Percentiles rank a stretch among this genome's conserved stretches.
Evolutionary conservation across 371 early-diverging fungal genomes (phyloP).

Genomic region (Synchytrium microbalum): DNA sequence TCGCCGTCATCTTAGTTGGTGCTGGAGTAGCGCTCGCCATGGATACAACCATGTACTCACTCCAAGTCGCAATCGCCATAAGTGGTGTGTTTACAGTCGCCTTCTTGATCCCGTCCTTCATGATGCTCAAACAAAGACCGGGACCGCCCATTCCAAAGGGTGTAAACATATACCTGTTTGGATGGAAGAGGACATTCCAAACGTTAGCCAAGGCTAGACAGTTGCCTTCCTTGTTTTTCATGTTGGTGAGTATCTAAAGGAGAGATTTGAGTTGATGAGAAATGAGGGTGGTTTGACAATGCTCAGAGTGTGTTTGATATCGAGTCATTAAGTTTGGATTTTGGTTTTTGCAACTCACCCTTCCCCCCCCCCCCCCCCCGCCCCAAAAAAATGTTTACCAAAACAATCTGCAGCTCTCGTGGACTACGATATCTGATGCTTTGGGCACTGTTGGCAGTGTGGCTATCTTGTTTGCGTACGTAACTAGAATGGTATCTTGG

Average conservation of each 20-base stretch:
- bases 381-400: too few relatives aligned
- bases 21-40: not conserved
- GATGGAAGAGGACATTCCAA: not conserved
- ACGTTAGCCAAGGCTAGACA: not conserved
- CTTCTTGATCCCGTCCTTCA: constrained; percentile 2
- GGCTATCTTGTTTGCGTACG: constrained; percentile 4
- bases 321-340: too few relatives aligned
- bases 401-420: too few relatives aligned
- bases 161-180: not conserved
- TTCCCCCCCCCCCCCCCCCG: too few relatives aligned
- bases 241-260: too few relatives aligned
- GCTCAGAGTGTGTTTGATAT: not conserved
- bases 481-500: too few relatives aligned
- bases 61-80: not conserved
- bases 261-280: too few relatives aligned
- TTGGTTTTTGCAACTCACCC: too few relatives aligned
- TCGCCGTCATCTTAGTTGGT: not conserved
- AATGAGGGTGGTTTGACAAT: too few relatives aligned
- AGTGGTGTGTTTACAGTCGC: not conserved
- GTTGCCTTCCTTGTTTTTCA: not conserved
- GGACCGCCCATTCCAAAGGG: constrained; percentile 6
- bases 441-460: not conserved
- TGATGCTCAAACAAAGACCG: not conserved
- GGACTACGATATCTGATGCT: too few relatives aligned
- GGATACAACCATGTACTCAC: not conserved